phyloP scores from a whole-genome alignment of 2,329 filamentous ascomycete genomes.

The Byssochlamys sp. region DNA sequence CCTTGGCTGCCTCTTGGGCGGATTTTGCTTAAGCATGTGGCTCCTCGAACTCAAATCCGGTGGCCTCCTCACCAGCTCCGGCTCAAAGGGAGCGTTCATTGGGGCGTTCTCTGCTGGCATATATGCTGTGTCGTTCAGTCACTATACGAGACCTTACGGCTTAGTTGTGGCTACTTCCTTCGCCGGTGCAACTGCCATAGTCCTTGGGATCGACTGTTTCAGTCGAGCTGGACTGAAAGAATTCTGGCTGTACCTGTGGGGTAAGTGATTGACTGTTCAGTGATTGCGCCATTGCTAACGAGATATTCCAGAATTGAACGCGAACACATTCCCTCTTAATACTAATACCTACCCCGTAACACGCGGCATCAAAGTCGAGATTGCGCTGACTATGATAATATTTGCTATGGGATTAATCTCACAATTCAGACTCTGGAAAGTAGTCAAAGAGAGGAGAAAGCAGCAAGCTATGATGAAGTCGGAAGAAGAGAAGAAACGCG shows the following conservation, averaged over 20 bases:
- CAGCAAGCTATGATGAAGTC: constrained; percentile 38
- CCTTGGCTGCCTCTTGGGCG: constrained; percentile 76
- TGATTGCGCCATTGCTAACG: constrained; percentile 10
- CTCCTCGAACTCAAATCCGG: constrained; percentile 67
- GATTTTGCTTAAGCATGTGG: constrained; percentile 86
- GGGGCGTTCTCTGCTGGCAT: constrained; percentile 56
- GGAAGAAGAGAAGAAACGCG: constrained; percentile 47
- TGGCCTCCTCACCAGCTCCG: constrained; percentile 56
- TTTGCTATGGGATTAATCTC: constrained; percentile 68
- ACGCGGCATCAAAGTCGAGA: constrained; percentile 74
- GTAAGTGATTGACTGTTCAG: constrained; percentile 30
- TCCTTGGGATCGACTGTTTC: constrained; percentile 85
- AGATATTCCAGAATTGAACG: constrained; percentile 52
- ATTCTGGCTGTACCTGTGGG: constrained; percentile 91
- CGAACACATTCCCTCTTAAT: constrained; percentile 65
- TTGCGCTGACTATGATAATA: constrained; percentile 66
- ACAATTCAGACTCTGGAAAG: constrained; percentile 75
- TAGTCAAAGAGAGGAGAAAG: constrained; percentile 51
- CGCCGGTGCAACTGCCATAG: constrained; percentile 64
- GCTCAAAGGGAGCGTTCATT: constrained; percentile 65
- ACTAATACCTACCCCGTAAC: constrained; percentile 76
- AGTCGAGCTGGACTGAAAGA: constrained; percentile 84
- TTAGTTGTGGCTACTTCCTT: constrained; percentile 71
- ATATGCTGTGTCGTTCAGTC: constrained; percentile 69
- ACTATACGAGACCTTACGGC: constrained; percentile 66